Conservation (phyloP, 169 alveolate genomes). For the Plasmodium coatneyi region DNA sequence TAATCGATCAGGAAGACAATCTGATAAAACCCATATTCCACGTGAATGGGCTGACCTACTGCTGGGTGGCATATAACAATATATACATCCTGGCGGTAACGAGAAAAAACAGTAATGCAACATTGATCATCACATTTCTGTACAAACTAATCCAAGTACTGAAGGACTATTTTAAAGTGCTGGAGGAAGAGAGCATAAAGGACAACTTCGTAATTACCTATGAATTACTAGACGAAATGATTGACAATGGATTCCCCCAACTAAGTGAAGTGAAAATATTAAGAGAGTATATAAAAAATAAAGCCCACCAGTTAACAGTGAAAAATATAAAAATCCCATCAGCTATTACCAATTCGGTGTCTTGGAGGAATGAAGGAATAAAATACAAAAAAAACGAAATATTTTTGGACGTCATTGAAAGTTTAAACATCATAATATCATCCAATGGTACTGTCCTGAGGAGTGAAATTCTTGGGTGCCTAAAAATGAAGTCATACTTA, state of each 20-base stretch:
- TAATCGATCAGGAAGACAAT: slow-evolving; percentile 95
- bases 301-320: slow-evolving; percentile 86
- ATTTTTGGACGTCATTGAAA: slow-evolving; percentile 99
- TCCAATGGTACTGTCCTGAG: slow-evolving; percentile 93
- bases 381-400: slow-evolving; percentile 98
- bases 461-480: slow-evolving; percentile 97
- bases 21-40: slow-evolving; percentile 95
- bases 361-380: slow-evolving; percentile 98
- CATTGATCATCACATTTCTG: slow-evolving; percentile 80
- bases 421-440: slow-evolving; percentile 92
- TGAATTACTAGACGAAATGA: slow-evolving; percentile 98
- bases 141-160: slow-evolving; percentile 88
- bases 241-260: slow-evolving; percentile 99
- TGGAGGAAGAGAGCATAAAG: slow-evolving; percentile 98
- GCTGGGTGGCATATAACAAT: slow-evolving; percentile 97
- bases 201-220: slow-evolving; percentile 99
- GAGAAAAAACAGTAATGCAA: slow-evolving; percentile 82
- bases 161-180: slow-evolving; percentile 95
- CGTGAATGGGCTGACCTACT: slow-evolving; percentile 94
- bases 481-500: slow-evolving; percentile 96
- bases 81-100: slow-evolving; percentile 91
- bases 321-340: slow-evolving; percentile 91
- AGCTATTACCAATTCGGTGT: slow-evolving; percentile 95
- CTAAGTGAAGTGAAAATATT: slow-evolving; percentile 89
- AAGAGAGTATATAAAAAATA: slow-evolving; percentile 88